These are phyloP conservation scores for Fomes fomentarius DNA, from an alignment of 1,284 basidiomycete genomes.

Conservation along the genomic window DNA sequence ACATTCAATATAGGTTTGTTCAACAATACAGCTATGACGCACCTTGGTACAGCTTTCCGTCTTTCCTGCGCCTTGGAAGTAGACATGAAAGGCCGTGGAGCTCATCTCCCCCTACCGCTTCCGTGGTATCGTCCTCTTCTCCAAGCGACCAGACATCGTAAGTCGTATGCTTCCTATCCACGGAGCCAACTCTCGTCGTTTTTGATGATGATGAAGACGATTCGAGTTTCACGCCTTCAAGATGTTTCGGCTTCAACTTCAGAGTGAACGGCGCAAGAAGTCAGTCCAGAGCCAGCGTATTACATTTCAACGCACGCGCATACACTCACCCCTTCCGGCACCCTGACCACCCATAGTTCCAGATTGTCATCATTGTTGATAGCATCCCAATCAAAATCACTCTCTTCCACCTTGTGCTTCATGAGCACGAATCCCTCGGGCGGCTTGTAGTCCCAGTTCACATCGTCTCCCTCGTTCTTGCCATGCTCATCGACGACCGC, in stretches of 20 bases:
- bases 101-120: conserved; percentile 61
- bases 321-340: conserved; percentile 62
- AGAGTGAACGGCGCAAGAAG: neutral
- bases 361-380: conserved; percentile 59
- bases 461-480: conserved; percentile 54
- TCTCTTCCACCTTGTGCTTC: conserved; percentile 47
- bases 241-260: conserved; percentile 66
- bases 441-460: conserved; percentile 57
- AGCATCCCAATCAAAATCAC: conserved; percentile 69
- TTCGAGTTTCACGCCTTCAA: conserved; percentile 54
- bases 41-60: conserved; percentile 64
- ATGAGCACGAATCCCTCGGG: conserved; percentile 51
- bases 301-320: neutral
- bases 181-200: conserved; percentile 42
- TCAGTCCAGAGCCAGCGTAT: neutral
- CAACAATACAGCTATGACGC: conserved; percentile 12
- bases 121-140: conserved; percentile 42
- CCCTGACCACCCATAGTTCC: conserved; percentile 72
- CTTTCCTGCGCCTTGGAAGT: conserved; percentile 62
- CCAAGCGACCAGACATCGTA: conserved; percentile 71
- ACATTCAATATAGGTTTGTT: neutral
- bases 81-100: conserved; percentile 60
- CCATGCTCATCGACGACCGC: conserved; percentile 24
- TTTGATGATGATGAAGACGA: conserved; percentile 41
- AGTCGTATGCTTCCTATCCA: conserved; percentile 53